These are phyloP conservation scores for Colletotrichum theobromicola DNA, from an alignment of 2,329 filamentous ascomycete species.

Conservation along the genomic window DNA sequence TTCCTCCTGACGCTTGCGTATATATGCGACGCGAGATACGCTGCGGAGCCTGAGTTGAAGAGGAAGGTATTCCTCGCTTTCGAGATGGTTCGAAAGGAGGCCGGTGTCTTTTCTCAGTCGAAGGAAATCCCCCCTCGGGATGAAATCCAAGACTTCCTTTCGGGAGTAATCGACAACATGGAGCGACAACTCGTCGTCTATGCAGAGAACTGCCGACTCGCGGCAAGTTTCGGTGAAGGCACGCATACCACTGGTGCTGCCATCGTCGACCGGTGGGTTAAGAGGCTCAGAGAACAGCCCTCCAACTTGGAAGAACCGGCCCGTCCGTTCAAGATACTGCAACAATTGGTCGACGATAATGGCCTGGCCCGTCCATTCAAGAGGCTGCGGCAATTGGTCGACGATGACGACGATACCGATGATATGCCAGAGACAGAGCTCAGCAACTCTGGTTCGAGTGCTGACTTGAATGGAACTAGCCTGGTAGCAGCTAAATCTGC, in stretches of 20 bases:
- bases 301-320: background rate
- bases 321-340: background rate
- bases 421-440: background rate
- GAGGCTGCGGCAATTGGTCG: background rate
- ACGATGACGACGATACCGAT: background rate
- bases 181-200: background rate
- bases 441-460: background rate
- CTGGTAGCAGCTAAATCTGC: background rate
- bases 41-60: background rate
- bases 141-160: background rate
- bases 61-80: background rate
- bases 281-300: background rate
- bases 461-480: background rate
- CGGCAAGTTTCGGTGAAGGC: background rate
- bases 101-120: rapidly evolving
- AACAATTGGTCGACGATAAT: background rate
- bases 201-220: background rate
- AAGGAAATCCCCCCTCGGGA: background rate
- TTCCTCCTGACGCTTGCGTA: background rate
- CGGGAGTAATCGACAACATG: background rate
- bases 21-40: background rate
- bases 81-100: background rate
- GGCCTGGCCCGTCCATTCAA: background rate
- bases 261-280: background rate
- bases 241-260: background rate